These are phyloP conservation scores for Entomophthora muscae DNA, from an alignment of 371 early-diverging fungal species.

Conservation along the genomic window DNA sequence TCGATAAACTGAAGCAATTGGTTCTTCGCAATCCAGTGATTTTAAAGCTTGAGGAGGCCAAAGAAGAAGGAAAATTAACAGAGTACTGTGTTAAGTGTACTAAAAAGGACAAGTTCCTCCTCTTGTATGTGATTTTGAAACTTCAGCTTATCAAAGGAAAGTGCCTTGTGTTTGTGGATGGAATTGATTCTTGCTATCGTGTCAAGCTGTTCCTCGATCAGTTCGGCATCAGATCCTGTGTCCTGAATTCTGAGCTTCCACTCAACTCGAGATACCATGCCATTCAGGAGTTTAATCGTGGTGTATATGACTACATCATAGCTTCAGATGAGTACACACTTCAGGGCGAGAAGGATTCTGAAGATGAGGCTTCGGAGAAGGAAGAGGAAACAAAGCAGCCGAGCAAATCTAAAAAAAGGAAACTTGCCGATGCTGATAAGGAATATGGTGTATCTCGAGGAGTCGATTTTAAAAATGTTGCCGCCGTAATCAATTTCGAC, in stretches of 20 bases:
- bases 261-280: constrained; percentile 82
- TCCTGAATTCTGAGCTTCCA: constrained; percentile 87
- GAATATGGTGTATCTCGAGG: constrained; percentile 96
- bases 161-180: constrained; percentile 82
- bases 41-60: constrained; percentile 64
- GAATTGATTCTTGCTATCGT: constrained; percentile 79
- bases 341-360: constrained; percentile 50
- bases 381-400: constrained; percentile 14
- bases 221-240: constrained; percentile 77
- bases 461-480: constrained; percentile 87
- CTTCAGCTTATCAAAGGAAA: constrained; percentile 76
- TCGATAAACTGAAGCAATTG: constrained; percentile 63
- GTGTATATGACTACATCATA: constrained; percentile 89
- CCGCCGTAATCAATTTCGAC: constrained; percentile 96
- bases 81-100: constrained; percentile 62
- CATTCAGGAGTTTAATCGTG: constrained; percentile 91
- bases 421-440: constrained; percentile 35
- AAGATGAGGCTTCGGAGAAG: constrained; percentile 21
- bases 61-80: constrained; percentile 36
- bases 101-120: constrained; percentile 77
- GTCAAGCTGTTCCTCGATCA: constrained; percentile 89
- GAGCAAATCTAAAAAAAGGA: constrained; percentile 15
- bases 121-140: constrained; percentile 77
- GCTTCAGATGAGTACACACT: constrained; percentile 80
- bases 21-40: constrained; percentile 68